Evolutionary conservation across 208 protist genomes (phyloP).

Genomic region (Lotmaria passim): DNA sequence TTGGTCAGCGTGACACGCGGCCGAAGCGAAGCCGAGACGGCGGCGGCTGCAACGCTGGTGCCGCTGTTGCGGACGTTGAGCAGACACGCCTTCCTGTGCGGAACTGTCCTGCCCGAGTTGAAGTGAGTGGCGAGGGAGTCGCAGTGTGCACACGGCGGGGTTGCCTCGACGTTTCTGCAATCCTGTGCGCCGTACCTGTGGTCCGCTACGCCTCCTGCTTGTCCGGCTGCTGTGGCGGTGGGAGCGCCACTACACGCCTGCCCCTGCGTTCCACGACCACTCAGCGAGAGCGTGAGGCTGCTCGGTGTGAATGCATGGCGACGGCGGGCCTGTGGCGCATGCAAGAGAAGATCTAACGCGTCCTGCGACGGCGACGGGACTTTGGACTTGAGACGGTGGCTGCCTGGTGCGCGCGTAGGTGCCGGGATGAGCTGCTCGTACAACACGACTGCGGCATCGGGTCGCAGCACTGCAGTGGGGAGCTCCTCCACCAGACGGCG

Average conservation of each 20-base stretch:
- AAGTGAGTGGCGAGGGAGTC: not conserved
- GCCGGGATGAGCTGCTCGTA: constrained; percentile 36
- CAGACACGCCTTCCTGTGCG: not conserved
- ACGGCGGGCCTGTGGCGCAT: not conserved
- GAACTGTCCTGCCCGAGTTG: not conserved
- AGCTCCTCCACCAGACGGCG: constrained; percentile 14
- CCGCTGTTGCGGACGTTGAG: too few species aligned
- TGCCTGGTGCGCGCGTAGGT: constrained; percentile 1
- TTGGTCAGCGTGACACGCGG: not conserved
- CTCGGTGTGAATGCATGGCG: not conserved
- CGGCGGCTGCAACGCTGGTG: not conserved
- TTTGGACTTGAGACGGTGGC: not conserved
- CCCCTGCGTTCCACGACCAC: not conserved
- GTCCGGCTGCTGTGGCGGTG: not conserved
- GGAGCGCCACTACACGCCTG: not conserved
- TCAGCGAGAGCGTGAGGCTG: constrained; percentile 7
- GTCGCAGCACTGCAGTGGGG: constrained; percentile 15
- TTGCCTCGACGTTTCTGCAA: too few species aligned
- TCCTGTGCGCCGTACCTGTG: too few species aligned
- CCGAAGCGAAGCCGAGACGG: not conserved
- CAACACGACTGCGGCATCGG: constrained; percentile 41
- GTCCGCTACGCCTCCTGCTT: not conserved
- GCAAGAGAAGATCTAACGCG: constrained; percentile 3
- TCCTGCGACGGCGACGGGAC: not conserved
- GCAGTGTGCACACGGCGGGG: not conserved